These are phyloP conservation scores for Podila verticillata DNA, from an alignment of 192 early-diverging fungal genomes.

Conservation along the genomic window DNA sequence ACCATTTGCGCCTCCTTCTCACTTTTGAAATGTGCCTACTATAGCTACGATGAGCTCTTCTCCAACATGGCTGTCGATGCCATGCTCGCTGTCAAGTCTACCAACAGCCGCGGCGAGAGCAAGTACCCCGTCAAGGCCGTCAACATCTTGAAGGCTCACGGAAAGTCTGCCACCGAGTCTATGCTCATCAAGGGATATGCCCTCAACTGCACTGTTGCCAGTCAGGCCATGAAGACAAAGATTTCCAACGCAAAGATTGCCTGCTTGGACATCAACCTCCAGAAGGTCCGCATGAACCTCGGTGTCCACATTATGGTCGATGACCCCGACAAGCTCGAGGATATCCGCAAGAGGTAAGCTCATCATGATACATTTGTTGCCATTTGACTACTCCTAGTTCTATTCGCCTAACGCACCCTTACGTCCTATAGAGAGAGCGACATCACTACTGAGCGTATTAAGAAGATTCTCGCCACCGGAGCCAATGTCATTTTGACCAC, in stretches of 20 bases:
- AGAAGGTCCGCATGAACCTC: conserved; percentile 97
- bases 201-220: conserved; percentile 96
- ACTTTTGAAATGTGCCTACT: neutral
- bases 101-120: conserved; percentile 81
- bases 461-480: conserved; percentile 94
- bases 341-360: conserved; percentile 82
- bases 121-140: conserved; percentile 98
- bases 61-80: conserved; percentile 95
- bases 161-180: conserved; percentile 89
- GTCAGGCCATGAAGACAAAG: conserved; percentile 93
- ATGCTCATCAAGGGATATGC: conserved; percentile 94
- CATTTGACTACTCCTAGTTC: neutral
- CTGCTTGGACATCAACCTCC: conserved; percentile 98
- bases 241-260: conserved; percentile 94
- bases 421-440: conserved; percentile 80
- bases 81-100: conserved; percentile 91
- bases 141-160: conserved; percentile 97
- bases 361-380: neutral
- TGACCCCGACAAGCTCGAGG: conserved; percentile 98
- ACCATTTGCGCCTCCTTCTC: too few species aligned
- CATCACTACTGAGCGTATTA: conserved; percentile 95
- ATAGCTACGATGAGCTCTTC: conserved; percentile 95
- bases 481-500: conserved; percentile 98
- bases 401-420: neutral
- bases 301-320: conserved; percentile 99